A percentile compares a stretch with the other conserved stretches of the same genome.
phyloP scores from a whole-genome alignment of 1,284 basidiomycete species.

The Papiliotrema nemorosa region DNA sequence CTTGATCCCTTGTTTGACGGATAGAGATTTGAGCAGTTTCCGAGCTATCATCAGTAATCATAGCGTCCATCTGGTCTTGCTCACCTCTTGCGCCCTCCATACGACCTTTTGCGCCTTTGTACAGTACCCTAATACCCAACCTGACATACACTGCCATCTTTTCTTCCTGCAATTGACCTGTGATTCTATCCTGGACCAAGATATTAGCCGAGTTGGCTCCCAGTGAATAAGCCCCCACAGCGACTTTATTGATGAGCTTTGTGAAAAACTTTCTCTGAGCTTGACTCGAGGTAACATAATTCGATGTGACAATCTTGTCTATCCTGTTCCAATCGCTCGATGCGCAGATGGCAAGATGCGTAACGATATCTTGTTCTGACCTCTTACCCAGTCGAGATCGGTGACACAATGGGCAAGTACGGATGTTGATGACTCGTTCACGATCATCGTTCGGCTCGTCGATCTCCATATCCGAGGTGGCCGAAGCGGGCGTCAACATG shows the following conservation, averaged over 20 bases:
- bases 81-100: conserved; percentile 86
- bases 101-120: conserved; percentile 83
- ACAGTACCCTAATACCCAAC: conserved; percentile 84
- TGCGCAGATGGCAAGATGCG: conserved; percentile 89
- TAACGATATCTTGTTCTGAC: conserved; percentile 88
- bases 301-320: conserved; percentile 83
- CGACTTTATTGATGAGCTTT: conserved; percentile 79
- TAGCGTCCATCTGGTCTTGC: conserved; percentile 20
- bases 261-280: conserved; percentile 97
- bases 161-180: conserved; percentile 91
- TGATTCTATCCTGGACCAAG: conserved; percentile 85
- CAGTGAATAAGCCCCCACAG: conserved; percentile 78
- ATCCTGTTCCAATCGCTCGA: conserved; percentile 87
- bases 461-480: conserved; percentile 39
- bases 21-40: conserved; percentile 78
- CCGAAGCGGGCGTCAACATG: conserved; percentile 25
- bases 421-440: conserved; percentile 91
- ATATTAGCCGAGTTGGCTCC: conserved; percentile 88
- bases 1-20: conserved; percentile 91
- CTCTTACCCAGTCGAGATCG: conserved; percentile 77
- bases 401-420: conserved; percentile 90
- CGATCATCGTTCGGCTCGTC: conserved; percentile 54
- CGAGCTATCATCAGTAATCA: conserved; percentile 54
- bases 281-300: conserved; percentile 91
- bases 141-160: conserved; percentile 85